Conservation (phyloP, 352 stramenopile genomes). For the Phytophthora citrophthora region DNA sequence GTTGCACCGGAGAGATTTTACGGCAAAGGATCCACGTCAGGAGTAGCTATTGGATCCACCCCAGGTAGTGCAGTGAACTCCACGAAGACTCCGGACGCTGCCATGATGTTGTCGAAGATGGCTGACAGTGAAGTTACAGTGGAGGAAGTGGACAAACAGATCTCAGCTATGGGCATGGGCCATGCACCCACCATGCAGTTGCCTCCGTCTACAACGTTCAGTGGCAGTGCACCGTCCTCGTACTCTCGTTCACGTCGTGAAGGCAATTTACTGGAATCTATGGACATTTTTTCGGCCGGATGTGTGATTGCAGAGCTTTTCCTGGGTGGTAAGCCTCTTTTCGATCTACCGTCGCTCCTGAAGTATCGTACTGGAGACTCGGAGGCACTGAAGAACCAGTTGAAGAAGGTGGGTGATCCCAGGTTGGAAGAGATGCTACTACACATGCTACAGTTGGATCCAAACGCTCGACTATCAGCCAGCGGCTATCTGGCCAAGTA, state of each 20-base stretch:
- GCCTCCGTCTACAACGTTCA: conserved; percentile 27
- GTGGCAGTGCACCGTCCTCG: conserved; percentile 35
- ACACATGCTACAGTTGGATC: conserved; percentile 95
- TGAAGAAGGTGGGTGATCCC: conserved; percentile 94
- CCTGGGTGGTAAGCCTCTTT: conserved; percentile 94
- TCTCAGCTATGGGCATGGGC: conserved; percentile 62
- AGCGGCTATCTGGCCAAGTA: conserved; percentile 92
- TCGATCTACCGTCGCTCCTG: conserved; percentile 94
- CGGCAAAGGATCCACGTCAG: conserved; percentile 37
- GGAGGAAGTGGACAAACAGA: conserved; percentile 80
- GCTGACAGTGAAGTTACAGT: conserved; percentile 72
- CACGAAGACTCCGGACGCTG: conserved; percentile 57
- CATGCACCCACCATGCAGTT: conserved; percentile 28
- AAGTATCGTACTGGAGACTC: conserved; percentile 85
- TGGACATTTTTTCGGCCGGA: conserved; percentile 99
- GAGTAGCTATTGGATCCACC: conserved; percentile 16
- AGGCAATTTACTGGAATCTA: conserved; percentile 83
- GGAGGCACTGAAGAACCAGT: conserved; percentile 73
- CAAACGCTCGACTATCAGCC: conserved; percentile 82
- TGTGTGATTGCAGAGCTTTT: conserved; percentile 98
- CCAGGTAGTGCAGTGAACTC: conserved; percentile 28
- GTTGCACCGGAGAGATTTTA: conserved; percentile 93
- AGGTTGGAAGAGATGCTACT: conserved; percentile 90
- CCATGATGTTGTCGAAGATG: conserved; percentile 73
- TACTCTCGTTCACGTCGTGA: conserved; percentile 59